Evolutionary conservation across 352 stramenopile species (phyloP).

Genomic region (Peronosclerospora sorghi): DNA sequence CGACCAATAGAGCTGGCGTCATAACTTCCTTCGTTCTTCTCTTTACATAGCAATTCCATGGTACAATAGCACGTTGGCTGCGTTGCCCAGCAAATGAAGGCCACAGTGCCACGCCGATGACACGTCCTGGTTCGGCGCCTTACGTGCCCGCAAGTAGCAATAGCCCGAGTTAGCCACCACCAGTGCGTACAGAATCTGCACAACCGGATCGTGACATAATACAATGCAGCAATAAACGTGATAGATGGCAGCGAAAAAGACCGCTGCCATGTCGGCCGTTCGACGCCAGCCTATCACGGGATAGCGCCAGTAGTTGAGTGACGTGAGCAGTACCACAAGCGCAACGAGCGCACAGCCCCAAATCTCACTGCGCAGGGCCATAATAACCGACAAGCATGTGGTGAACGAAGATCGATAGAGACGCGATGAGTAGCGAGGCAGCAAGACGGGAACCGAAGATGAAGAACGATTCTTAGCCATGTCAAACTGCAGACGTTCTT

Average conservation of each 20-base stretch:
- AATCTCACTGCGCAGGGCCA: slow-evolving; percentile 39
- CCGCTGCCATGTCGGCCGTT: slow-evolving; percentile 52
- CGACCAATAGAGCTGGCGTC: no score
- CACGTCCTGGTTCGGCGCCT: slow-evolving; percentile 44
- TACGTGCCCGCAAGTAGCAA: slow-evolving; percentile 61
- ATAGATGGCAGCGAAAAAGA: slow-evolving; percentile 44
- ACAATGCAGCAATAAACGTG: slow-evolving; percentile 56
- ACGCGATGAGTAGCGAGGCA: slow-evolving; percentile 48
- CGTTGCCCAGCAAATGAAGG: slow-evolving; percentile 65
- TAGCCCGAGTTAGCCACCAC: slow-evolving; percentile 58
- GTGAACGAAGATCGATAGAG: slow-evolving; percentile 68
- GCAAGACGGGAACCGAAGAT: slow-evolving; percentile 39
- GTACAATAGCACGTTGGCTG: slow-evolving; percentile 72
- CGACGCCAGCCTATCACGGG: slow-evolving; percentile 66
- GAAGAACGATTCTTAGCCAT: neutral
- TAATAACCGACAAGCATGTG: slow-evolving; percentile 49
- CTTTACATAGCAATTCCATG: slow-evolving; percentile 35
- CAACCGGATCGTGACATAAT: slow-evolving; percentile 37
- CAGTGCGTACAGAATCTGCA: slow-evolving; percentile 51
- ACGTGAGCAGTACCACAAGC: slow-evolving; percentile 66
- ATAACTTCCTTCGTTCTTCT: no score
- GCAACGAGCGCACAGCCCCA: slow-evolving; percentile 53
- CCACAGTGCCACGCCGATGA: slow-evolving; percentile 73
- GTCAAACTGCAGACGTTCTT: no score
- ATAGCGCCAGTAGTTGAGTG: slow-evolving; percentile 79